Evolutionary conservation across 1,284 basidiomycete species (phyloP).

Genomic region (Amylostereum chailletii): DNA sequence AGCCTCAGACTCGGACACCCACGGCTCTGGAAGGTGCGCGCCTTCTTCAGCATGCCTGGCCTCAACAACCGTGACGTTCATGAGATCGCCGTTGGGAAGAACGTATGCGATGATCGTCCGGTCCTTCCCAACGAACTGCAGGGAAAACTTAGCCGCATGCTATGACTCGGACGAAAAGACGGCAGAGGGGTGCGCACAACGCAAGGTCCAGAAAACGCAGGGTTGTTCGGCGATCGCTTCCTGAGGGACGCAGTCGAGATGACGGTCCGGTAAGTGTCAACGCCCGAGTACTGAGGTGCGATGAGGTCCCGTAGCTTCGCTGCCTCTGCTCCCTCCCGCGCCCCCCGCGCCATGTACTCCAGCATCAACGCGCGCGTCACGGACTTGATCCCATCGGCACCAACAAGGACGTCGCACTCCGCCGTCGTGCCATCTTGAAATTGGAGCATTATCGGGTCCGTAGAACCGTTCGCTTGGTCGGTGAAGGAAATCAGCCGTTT

Average conservation of each 20-base stretch:
- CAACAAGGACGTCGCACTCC: slow-evolving; percentile 36
- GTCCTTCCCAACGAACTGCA: slow-evolving; percentile 32
- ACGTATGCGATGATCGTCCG: slow-evolving; percentile 28
- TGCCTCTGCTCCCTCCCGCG: slow-evolving; percentile 12
- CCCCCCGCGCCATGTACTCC: slow-evolving; percentile 13
- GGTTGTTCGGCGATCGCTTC: neutral
- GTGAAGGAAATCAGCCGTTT: slow-evolving; percentile 32
- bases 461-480: slow-evolving; percentile 14
- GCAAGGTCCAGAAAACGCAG: neutral
- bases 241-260: slow-evolving; percentile 17
- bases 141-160: neutral
- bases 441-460: slow-evolving; percentile 22
- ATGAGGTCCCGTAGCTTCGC: slow-evolving; percentile 11
- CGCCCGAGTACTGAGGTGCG: slow-evolving; percentile 31
- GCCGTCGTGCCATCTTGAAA: slow-evolving; percentile 34
- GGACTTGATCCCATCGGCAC: slow-evolving; percentile 35
- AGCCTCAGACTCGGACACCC: slow-evolving; percentile 22
- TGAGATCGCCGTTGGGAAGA: slow-evolving; percentile 27
- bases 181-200: neutral
- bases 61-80: slow-evolving; percentile 33
- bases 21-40: slow-evolving; percentile 24
- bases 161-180: neutral
- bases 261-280: slow-evolving; percentile 27
- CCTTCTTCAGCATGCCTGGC: slow-evolving; percentile 26
- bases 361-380: slow-evolving; percentile 17